Evolutionary conservation across 2,329 filamentous ascomycete genomes (phyloP).

Genomic region (Cryphonectria parasitica): DNA sequence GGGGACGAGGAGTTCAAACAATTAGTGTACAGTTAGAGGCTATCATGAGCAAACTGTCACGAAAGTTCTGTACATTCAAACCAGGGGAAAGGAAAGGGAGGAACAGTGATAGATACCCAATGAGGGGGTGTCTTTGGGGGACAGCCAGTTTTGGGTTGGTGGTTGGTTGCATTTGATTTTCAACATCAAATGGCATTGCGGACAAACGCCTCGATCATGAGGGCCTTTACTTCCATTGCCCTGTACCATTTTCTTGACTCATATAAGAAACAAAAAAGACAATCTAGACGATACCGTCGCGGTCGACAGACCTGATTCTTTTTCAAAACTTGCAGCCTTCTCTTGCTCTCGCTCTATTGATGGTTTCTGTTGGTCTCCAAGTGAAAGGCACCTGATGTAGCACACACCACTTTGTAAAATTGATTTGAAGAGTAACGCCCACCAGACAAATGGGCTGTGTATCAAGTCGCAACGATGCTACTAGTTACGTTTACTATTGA

Average conservation of each 20-base stretch:
- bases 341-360: background rate
- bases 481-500: background rate
- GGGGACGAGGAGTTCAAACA: constrained; percentile 28
- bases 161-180: constrained; percentile 20
- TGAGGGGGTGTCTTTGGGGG: background rate
- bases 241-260: constrained; percentile 25
- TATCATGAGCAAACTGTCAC: constrained; percentile 16
- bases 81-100: background rate
- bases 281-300: constrained; percentile 23
- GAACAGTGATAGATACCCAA: constrained; percentile 2
- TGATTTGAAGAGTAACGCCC: background rate
- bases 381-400: background rate
- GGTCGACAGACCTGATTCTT: constrained; percentile 5
- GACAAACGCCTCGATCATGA: constrained; percentile 22
- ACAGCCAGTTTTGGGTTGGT: background rate
- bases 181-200: constrained; percentile 21
- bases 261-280: constrained; percentile 17
- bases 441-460: too few species aligned
- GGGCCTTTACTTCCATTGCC: constrained; percentile 18
- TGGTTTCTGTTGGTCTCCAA: too few species aligned
- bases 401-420: background rate
- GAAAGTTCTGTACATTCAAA: constrained; percentile 16
- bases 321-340: background rate
- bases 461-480: background rate
- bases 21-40: constrained; percentile 20